Evolutionary conservation across 75 land plant genomes (phyloP).

Genomic region (Sequoiadendron giganteum): DNA sequence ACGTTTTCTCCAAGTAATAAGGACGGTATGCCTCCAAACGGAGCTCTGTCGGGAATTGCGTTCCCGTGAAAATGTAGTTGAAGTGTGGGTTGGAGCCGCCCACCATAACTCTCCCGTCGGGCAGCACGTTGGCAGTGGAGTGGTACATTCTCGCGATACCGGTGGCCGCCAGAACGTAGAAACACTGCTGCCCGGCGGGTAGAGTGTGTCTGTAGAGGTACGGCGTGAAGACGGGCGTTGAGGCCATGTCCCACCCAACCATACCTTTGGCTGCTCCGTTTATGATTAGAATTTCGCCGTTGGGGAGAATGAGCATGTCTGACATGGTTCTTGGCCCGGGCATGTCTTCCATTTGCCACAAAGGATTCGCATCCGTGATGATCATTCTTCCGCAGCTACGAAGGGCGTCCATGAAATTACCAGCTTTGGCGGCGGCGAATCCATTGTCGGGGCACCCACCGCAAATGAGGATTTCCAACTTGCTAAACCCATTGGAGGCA

Average conservation of each 20-base stretch:
- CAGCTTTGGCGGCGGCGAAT: constrained; percentile 8
- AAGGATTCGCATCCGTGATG: constrained; percentile 20
- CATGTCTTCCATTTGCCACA: constrained; percentile 68
- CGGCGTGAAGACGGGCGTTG: constrained; percentile 43
- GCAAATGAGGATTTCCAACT: too few species aligned
- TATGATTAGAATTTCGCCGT: too few species aligned
- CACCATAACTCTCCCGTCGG: too few species aligned
- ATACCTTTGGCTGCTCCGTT: too few species aligned
- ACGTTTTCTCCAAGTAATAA: constrained; percentile 15
- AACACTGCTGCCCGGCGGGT: constrained; percentile 23
- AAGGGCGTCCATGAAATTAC: constrained; percentile 23
- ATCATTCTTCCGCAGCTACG: constrained; percentile 40
- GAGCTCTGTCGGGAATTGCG: constrained; percentile 45
- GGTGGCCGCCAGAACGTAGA: not conserved
- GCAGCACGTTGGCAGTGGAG: constrained; percentile 19
- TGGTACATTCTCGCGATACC: constrained; percentile 60
- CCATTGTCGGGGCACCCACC: constrained; percentile 13
- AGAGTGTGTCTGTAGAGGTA: constrained; percentile 33
- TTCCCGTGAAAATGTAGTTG: constrained; percentile 35
- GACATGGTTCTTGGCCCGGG: constrained; percentile 66
- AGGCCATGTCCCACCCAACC: too few species aligned
- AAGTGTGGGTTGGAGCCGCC: constrained; percentile 6
- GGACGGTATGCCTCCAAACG: constrained; percentile 45
- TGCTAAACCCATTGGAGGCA: constrained; percentile 10
- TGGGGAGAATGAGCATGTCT: too few species aligned